These are phyloP conservation scores for Isatis lusitanica DNA, from an alignment of 441 rosid genomes.

Conservation along the genomic window DNA sequence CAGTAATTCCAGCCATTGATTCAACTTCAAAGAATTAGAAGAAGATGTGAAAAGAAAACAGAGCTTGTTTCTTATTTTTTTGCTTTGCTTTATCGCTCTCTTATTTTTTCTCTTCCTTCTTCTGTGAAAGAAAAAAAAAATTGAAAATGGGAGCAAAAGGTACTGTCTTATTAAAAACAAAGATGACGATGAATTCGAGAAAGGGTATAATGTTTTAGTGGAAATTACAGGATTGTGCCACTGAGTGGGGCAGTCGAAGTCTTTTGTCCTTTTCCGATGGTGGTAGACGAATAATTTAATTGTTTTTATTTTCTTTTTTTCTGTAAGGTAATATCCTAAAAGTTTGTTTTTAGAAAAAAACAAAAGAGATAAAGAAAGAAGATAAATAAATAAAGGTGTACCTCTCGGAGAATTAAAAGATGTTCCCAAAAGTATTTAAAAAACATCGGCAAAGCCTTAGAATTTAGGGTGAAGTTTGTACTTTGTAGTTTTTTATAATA, in stretches of 20 bases:
- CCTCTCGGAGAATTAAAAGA: conserved; percentile 27
- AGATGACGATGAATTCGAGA: conserved; percentile 25
- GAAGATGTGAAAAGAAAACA: background rate
- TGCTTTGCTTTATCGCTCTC: conserved; percentile 1
- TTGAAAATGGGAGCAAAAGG: conserved; percentile 28
- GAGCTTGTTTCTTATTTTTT: background rate
- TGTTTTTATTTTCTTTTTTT: background rate
- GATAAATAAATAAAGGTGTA: conserved; percentile 19
- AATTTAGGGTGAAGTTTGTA: background rate
- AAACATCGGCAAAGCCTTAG: background rate
- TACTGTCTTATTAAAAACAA: conserved; percentile 44
- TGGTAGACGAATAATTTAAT: conserved; percentile 31
- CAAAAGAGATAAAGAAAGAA: conserved; percentile 15
- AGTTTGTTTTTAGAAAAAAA: conserved; percentile 31
- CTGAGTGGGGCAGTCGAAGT: conserved; percentile 40
- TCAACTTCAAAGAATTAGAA: background rate
- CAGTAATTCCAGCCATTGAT: conserved; percentile 65
- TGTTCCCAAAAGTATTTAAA: conserved; percentile 9
- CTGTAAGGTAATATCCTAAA: conserved; percentile 27
- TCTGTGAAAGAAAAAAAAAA: conserved; percentile 4
- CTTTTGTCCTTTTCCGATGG: conserved; percentile 44
- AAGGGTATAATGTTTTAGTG: conserved; percentile 16
- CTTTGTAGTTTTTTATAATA: background rate
- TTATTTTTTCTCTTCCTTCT: conserved; percentile 2
- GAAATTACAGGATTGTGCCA: conserved; percentile 53